Percentiles rank a stretch among this genome's conserved stretches.
These are phyloP conservation scores for Xylaria sp. DNA, from an alignment of 2,329 filamentous ascomycete species.

Conservation along the genomic window DNA sequence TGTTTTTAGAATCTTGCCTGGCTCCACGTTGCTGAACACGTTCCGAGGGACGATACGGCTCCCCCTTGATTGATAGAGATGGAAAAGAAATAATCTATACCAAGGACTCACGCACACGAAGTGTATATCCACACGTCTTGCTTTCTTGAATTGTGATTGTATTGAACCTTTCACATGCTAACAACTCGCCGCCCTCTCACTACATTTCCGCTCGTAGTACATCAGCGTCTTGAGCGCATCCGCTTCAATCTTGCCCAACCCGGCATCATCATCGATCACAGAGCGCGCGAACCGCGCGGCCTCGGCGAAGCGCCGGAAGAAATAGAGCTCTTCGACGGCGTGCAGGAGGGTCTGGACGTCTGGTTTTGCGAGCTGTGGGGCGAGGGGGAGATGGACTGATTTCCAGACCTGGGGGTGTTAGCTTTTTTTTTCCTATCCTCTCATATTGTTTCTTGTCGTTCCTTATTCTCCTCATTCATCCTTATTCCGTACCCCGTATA, in stretches of 20 bases:
- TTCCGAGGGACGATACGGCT: too few species aligned
- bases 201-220: constrained; percentile 41
- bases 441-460: too few species aligned
- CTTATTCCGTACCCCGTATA: too few species aligned
- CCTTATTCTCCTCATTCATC: neutral
- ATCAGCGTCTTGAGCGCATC: constrained; percentile 39
- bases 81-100: neutral
- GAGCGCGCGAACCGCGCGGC: constrained; percentile 38
- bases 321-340: constrained; percentile 55
- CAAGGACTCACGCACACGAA: neutral
- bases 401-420: constrained; percentile 40
- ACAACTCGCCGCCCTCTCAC: constrained; percentile 24
- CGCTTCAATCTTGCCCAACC: constrained; percentile 35
- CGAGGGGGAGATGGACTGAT: constrained; percentile 39
- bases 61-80: neutral
- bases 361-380: constrained; percentile 38
- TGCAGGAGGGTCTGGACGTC: constrained; percentile 48
- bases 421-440: too few species aligned
- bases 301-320: constrained; percentile 43
- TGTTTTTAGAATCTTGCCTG: constrained; percentile 4
- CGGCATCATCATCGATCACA: constrained; percentile 30
- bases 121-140: neutral
- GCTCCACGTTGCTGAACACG: too few species aligned
- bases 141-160: too few species aligned
- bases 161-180: too few species aligned